These are phyloP conservation scores for Alternaria alternata DNA, from an alignment of 2,329 filamentous ascomycete genomes.

Conservation along the genomic window DNA sequence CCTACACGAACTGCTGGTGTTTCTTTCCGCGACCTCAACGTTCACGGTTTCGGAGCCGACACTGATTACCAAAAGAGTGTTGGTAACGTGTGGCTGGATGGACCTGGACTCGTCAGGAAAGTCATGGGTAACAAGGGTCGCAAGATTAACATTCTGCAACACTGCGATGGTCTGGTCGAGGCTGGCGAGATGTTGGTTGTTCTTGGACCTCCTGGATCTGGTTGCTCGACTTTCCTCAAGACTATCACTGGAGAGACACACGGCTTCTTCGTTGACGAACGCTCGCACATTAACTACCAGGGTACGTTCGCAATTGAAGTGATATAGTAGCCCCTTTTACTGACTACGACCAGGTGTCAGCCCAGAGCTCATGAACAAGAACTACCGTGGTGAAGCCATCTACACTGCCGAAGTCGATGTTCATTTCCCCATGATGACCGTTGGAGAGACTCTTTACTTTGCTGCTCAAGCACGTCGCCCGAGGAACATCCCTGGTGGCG, in stretches of 20 bases:
- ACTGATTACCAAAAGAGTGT: slow-evolving; percentile 63
- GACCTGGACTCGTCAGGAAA: slow-evolving; percentile 49
- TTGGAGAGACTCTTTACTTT: slow-evolving; percentile 81
- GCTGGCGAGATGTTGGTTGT: slow-evolving; percentile 80
- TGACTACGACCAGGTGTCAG: slow-evolving; percentile 61
- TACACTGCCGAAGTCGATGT: slow-evolving; percentile 87
- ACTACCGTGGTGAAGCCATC: slow-evolving; percentile 84
- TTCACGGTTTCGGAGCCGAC: slow-evolving; percentile 58
- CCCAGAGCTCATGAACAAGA: slow-evolving; percentile 76
- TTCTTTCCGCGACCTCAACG: slow-evolving; percentile 57
- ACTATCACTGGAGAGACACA: slow-evolving; percentile 84
- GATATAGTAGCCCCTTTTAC: background rate
- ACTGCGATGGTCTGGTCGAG: slow-evolving; percentile 73
- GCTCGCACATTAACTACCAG: slow-evolving; percentile 83
- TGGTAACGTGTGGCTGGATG: slow-evolving; percentile 56
- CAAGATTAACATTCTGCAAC: slow-evolving; percentile 70
- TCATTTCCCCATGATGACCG: slow-evolving; percentile 78
- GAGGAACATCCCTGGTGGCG: slow-evolving; percentile 66
- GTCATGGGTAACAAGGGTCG: slow-evolving; percentile 44
- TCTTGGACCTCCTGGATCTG: slow-evolving; percentile 71
- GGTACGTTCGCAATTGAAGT: slow-evolving; percentile 31
- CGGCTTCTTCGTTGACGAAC: slow-evolving; percentile 75
- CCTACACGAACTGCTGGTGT: slow-evolving; percentile 57
- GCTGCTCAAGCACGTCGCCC: slow-evolving; percentile 75
- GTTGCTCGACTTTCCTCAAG: slow-evolving; percentile 86